A percentile compares a stretch with the other conserved stretches of the same genome.
Conservation (phyloP, 345 rosid species). For the Geranium rotundifolium region DNA sequence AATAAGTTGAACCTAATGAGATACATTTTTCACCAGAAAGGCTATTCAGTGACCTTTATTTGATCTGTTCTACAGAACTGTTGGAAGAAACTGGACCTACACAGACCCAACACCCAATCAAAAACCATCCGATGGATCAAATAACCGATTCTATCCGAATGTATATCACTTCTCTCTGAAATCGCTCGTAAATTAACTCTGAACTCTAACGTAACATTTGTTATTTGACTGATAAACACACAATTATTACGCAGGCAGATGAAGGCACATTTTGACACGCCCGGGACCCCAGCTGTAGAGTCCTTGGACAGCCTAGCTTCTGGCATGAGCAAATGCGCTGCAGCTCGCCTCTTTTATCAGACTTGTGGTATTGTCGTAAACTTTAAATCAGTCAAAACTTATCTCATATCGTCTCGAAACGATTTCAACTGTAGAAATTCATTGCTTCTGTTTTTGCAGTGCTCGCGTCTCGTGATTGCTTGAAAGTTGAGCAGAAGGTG, state of each 20-base stretch:
- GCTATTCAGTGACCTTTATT: neutral
- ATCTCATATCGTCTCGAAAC: neutral
- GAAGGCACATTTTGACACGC: constrained; percentile 67
- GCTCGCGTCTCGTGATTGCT: constrained; percentile 44
- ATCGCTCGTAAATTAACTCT: neutral
- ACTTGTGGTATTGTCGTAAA: constrained; percentile 45
- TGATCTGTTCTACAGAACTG: constrained; percentile 29
- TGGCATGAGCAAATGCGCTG: constrained; percentile 63
- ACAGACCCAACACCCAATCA: constrained; percentile 39
- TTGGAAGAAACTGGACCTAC: constrained; percentile 75
- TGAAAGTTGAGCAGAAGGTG: constrained; percentile 43
- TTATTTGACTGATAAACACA: no score
- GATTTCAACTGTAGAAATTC: neutral
- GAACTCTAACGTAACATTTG: no score
- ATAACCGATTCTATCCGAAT: constrained; percentile 54
- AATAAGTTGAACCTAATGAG: no score
- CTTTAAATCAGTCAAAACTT: neutral
- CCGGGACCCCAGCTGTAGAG: constrained; percentile 58
- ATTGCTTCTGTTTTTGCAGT: constrained; percentile 29
- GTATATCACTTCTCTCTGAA: constrained; percentile 28
- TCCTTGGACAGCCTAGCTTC: constrained; percentile 51
- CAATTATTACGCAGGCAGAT: constrained; percentile 41
- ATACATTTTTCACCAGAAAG: neutral
- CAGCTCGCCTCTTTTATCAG: constrained; percentile 78
- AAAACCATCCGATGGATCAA: constrained; percentile 38